Evolutionary conservation across 352 stramenopile species (phyloP).

Genomic region (Pythium myriotylum): DNA sequence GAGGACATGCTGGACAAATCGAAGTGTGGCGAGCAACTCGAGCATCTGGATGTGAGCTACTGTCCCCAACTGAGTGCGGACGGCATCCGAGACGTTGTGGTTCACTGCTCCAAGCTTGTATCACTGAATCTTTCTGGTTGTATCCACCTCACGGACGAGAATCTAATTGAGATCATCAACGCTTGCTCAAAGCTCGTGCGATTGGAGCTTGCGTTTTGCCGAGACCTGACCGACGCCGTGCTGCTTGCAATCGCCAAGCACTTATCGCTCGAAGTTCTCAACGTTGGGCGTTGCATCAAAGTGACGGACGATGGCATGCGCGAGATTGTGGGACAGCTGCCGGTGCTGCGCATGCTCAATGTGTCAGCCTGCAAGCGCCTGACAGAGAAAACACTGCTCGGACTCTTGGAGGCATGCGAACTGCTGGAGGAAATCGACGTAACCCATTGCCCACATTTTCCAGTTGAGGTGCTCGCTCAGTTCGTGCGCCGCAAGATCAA

Average conservation of each 20-base stretch:
- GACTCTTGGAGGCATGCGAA: constrained; percentile 54
- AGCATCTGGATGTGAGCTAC: constrained; percentile 78
- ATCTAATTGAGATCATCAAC: constrained; percentile 72
- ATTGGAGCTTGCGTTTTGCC: constrained; percentile 81
- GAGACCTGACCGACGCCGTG: constrained; percentile 77
- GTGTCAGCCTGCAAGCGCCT: constrained; percentile 84
- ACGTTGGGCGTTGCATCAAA: constrained; percentile 64
- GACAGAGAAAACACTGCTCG: constrained; percentile 54
- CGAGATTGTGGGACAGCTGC: constrained; percentile 74
- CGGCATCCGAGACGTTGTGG: constrained; percentile 58
- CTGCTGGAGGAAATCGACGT: constrained; percentile 78
- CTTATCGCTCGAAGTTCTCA: constrained; percentile 81
- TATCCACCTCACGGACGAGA: constrained; percentile 63
- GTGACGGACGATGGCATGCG: constrained; percentile 87
- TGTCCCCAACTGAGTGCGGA: constrained; percentile 65
- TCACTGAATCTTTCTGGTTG: constrained; percentile 87
- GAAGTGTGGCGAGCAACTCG: constrained; percentile 41
- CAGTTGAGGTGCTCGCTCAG: constrained; percentile 46
- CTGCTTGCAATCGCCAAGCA: constrained; percentile 71
- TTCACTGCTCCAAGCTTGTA: constrained; percentile 56
- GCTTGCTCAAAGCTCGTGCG: constrained; percentile 69
- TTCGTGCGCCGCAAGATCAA: constrained; percentile 64
- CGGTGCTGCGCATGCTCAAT: constrained; percentile 66
- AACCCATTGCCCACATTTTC: constrained; percentile 76
- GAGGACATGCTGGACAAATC: constrained; percentile 73